A percentile compares a stretch with the other conserved stretches of the same genome.
phyloP scores from a whole-genome alignment of 2,329 filamentous ascomycete genomes.

The Colletotrichum plurivorum region DNA sequence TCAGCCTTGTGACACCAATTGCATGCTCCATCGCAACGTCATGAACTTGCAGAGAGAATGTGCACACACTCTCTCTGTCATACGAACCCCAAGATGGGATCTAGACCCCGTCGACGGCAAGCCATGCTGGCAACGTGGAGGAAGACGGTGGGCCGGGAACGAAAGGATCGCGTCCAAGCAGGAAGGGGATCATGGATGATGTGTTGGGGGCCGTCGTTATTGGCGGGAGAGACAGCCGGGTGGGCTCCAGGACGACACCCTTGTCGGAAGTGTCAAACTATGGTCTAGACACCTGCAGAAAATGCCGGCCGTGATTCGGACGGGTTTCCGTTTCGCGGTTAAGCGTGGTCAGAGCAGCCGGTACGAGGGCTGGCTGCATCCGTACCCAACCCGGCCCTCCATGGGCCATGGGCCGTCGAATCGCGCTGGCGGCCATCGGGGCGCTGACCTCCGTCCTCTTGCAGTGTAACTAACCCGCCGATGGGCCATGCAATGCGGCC shows the following conservation, averaged over 20 bases:
- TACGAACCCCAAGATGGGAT: not conserved
- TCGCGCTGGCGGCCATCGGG: conserved; percentile 17
- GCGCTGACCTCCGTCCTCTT: conserved; percentile 22
- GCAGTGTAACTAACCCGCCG: not conserved
- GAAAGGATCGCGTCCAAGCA: conserved; percentile 7
- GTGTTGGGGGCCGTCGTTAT: conserved; percentile 12
- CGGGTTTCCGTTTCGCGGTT: conserved; percentile 33
- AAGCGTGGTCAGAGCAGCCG: conserved; percentile 29
- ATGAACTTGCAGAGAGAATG: conserved; percentile 16
- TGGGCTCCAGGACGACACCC: conserved; percentile 21
- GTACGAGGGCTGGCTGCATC: conserved; percentile 35
- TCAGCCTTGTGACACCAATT: conserved; percentile 47
- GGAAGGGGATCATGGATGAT: conserved; percentile 4
- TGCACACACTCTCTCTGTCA: not conserved
- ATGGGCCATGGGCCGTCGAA: conserved; percentile 24
- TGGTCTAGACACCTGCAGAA: conserved; percentile 38
- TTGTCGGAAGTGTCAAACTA: conserved; percentile 23
- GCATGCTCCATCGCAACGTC: conserved; percentile 23
- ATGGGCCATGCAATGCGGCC: not conserved
- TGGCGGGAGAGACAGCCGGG: conserved; percentile 24
- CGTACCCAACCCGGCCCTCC: conserved; percentile 36
- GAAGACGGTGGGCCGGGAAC: conserved; percentile 9
- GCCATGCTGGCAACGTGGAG: conserved; percentile 10
- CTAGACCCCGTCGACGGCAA: conserved; percentile 11
- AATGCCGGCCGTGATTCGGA: conserved; percentile 34